A percentile compares a stretch with the other conserved stretches of the same genome.
These are phyloP conservation scores for Luzula sylvatica DNA, from an alignment of 176 grass and related monocot genomes.

Conservation along the genomic window DNA sequence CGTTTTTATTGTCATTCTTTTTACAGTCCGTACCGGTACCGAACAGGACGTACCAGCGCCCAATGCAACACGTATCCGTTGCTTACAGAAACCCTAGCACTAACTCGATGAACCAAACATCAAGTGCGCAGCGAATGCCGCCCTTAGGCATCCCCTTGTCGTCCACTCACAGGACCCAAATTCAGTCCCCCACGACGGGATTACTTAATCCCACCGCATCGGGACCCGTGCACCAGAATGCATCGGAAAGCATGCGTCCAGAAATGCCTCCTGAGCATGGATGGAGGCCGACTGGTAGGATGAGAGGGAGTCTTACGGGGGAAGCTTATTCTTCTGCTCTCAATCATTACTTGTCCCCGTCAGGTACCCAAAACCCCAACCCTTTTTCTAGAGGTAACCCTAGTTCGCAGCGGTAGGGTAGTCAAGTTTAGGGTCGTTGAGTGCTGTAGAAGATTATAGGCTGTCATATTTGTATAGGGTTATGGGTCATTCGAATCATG, in stretches of 20 bases:
- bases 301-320: constrained; percentile 93
- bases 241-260: not conserved
- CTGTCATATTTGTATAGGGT: too few species aligned
- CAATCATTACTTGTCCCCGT: constrained; percentile 27
- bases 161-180: not conserved
- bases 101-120: not conserved
- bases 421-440: too few species aligned
- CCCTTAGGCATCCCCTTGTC: not conserved
- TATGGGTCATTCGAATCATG: too few species aligned
- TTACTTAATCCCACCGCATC: not conserved
- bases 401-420: too few species aligned
- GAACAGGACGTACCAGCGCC: constrained; percentile 12
- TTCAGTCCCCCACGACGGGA: not conserved
- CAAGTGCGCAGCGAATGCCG: too few species aligned
- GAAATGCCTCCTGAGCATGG: constrained; percentile 44
- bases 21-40: constrained; percentile 7
- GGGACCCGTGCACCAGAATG: not conserved
- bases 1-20: too few species aligned
- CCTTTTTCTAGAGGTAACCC: not conserved
- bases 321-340: constrained; percentile 49
- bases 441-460: too few species aligned
- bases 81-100: not conserved
- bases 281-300: constrained; percentile 60
- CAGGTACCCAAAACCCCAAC: constrained; percentile 13
- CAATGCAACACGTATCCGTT: not conserved